Evolutionary conservation across 2,329 filamentous ascomycete species (phyloP), one percentile per base, ranked within the genome.

Genomic region (Aphanocladium album): DNA sequence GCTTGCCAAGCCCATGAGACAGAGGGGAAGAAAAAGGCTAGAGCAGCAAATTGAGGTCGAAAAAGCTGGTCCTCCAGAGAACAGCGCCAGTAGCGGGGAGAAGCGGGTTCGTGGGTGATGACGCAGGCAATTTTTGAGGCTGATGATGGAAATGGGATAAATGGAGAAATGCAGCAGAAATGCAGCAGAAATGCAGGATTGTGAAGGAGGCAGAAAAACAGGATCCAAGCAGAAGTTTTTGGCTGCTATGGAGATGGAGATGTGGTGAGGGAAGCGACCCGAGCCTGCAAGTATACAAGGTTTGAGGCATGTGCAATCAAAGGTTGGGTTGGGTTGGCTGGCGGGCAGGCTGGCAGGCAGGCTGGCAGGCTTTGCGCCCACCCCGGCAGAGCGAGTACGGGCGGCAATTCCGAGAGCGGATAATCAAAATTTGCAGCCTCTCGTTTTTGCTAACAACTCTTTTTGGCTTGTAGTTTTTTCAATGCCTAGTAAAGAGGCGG

Each of bases 321-420:
- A 58, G 56, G 19, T 55, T 60, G 50, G 49, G 60, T 30, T 50
- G 33, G 39, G 46, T 30, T 54, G 54, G 43, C 43, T 55, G 27
- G 50, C 19, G 23, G 25, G 21, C 33, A 11, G 57, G 33, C 35
- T 37, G 30, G 56, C 56, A 7, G 33, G 47, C 49, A 5, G 16
- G 47, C 47, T 53, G 50, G 37, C 23, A 21, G 12, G 19, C 41
- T 39, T 51, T 51, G 35, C 35, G 56, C 49, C 55, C 50, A 52
- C 43, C 23, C 33, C 23, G 6, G 23, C 21, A 41, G 30, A 41
- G 39, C 39, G 5, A 17, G 39, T 5, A 19, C 33, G 35, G 53
- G 39, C 60, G 60, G 60, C 60, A 57, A 53, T 53, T 57, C 60
- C 60, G 60, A 61, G 60, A 61, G 54, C 53, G 53, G 60, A 41